A percentile compares a stretch with the other conserved stretches of the same genome.
These are phyloP conservation scores for Hanseniaspora hatyaiensis DNA, from an alignment of 805 yeast species.

Conservation along the genomic window DNA sequence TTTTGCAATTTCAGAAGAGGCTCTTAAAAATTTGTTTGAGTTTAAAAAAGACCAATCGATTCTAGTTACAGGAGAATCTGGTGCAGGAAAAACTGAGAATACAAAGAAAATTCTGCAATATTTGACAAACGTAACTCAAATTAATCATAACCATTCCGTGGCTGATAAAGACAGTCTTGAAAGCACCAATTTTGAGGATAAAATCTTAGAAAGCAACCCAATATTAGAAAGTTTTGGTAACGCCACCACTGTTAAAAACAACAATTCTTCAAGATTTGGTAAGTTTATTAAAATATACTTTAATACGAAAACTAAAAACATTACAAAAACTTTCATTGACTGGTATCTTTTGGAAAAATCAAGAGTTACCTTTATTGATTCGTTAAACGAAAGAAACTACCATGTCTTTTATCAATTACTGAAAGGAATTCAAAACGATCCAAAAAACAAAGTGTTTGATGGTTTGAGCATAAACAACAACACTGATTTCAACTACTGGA, in stretches of 20 bases:
- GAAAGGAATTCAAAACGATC: slow-evolving; percentile 38
- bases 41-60: slow-evolving; percentile 75
- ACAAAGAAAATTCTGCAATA: slow-evolving; percentile 91
- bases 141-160: too few species aligned
- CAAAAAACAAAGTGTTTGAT: not conserved
- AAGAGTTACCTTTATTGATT: slow-evolving; percentile 64
- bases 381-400: slow-evolving; percentile 70
- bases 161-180: too few species aligned
- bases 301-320: slow-evolving; percentile 41
- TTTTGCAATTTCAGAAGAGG: slow-evolving; percentile 77
- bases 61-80: slow-evolving; percentile 96
- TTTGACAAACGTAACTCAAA: slow-evolving; percentile 60
- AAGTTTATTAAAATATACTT: slow-evolving; percentile 85
- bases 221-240: slow-evolving; percentile 93
- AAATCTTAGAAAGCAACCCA: slow-evolving; percentile 88
- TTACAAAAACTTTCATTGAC: slow-evolving; percentile 83
- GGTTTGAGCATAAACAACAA: not conserved
- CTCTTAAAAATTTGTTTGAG: slow-evolving; percentile 60
- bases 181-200: slow-evolving; percentile 52
- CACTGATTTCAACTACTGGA: slow-evolving; percentile 29
- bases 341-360: slow-evolving; percentile 92
- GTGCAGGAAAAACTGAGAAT: slow-evolving; percentile 97
- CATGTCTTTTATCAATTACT: slow-evolving; percentile 86
- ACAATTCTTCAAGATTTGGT: slow-evolving; percentile 93
- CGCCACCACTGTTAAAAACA: slow-evolving; percentile 86